Evolutionary conservation across 179 eudicot genomes (phyloP), one percentile per base, ranked within the genome.

Genomic region (Heliamphora ciliata): DNA sequence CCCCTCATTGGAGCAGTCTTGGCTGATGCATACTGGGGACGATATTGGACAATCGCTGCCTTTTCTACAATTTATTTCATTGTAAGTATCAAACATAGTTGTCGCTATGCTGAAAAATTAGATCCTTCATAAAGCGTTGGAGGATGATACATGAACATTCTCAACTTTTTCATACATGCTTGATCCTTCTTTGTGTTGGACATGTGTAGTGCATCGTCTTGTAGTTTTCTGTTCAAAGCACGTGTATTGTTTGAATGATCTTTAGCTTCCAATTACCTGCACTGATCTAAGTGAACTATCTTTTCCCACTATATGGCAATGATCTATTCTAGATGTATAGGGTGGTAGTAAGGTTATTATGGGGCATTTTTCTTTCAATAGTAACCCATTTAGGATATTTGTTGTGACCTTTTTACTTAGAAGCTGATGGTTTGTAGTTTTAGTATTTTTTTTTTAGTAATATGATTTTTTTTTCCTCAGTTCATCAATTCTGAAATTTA

Each of bases 1-100:
- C 87, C 87, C 60, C 84, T 84, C 21, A 79, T 84, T 21, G 87
- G 87, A 58, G 87, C 87, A 64, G 76, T 84, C 54, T 78, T 84
- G 80, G 84, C 87, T 63, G 87, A 84, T 84, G 82, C 84, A 54
- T 82, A 79, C 54, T 84, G 83, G 84, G 87, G 87, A 58, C 82
- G 87, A 80, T 83, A 83, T 75, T 80, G 85, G 85, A 83, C 85
- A 54, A 83, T 83, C 6, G 80, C 87, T 7, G 71, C 63, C 82
- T 84, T 84, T 75, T 84, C 82, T 60, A 78, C 84, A 2, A 84
- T 81, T 54, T 84, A 84, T 46, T 82, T 84, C 70, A 21, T 84
- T 13, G 84, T 84, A 74, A 73, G 78, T 69, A 72, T 78, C n/a
- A 69, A 69, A 6, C 69, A 24, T 11, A 40, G 68, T 46, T 0